Base-by-base conservation (phyloP, 495 filamentous ascomycete species). In the Beverwykella pulmonaria region DNA sequence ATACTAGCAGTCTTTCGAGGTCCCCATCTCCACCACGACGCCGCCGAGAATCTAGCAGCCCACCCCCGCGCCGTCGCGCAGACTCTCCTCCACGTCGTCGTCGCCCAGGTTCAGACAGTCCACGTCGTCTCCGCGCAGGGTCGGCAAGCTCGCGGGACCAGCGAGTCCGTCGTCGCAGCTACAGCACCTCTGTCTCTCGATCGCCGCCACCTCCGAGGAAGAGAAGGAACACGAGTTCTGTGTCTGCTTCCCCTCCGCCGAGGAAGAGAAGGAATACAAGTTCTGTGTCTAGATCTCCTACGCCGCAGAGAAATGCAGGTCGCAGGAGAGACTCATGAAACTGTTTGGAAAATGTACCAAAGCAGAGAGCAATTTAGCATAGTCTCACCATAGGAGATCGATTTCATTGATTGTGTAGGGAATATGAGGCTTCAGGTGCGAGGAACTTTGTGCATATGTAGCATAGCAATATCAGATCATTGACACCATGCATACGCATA, bases 21-120 rank as follows among this genome's bases (percentile, higher is more conserved):
- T 64, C 59, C 12, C 46, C 27, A 15, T 63, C 50, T 49, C 62
- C 59, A 53, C 30, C 53, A 46, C 56, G 48, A 9, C 64, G 64
- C 30, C 59, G 65, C 14, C n/a, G 59, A 20, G 59, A 68, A 20
- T 57, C 57, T 23, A 46, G 26, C 50, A 48, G 30, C 23, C 59
- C 57, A 17, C 52, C 57, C 3, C 65, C 41, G 10, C 55, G 55
- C 12, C 52, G 61, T 9, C 30, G 39, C 48, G 26, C 50, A 2
- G 25, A 4, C 6, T 27, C n/a, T 23, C 63, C 58, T 7, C 58
- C 64, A 17, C 64, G 25, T 14, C 57, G 57, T 30, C 44, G 44
- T 23, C 17, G 6, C 5, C 44, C 15, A 48, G 17, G 17, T 9
- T 41, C 36, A 9, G 17, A 17, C 17, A 41, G 9, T 7, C 58